Percentiles rank a stretch among this genome's conserved stretches.
These are phyloP conservation scores for Chytriomyces sp. DNA, from an alignment of 192 early-diverging fungal genomes.

Conservation along the genomic window DNA sequence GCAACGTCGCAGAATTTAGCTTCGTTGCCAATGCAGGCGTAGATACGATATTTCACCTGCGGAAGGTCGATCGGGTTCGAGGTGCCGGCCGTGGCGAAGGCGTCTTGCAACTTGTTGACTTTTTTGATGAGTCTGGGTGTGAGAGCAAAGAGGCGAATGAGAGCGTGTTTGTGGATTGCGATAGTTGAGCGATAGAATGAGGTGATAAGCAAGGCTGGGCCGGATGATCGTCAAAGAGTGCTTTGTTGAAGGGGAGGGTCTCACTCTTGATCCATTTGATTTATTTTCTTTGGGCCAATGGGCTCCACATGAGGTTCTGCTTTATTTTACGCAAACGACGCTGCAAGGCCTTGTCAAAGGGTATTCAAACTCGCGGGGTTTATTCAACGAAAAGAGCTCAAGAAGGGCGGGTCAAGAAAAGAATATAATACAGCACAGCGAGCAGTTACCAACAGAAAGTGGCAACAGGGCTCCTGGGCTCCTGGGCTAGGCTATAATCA, in stretches of 20 bases:
- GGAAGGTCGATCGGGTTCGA: constrained; percentile 64
- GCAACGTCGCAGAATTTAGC: background rate
- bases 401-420: too few species aligned
- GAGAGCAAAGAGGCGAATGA: background rate
- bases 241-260: background rate
- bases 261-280: background rate
- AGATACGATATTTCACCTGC: constrained; percentile 42
- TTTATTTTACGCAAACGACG: too few species aligned
- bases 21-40: too few species aligned
- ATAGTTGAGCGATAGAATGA: background rate
- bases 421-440: too few species aligned
- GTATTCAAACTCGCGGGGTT: too few species aligned
- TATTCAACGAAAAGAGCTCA: too few species aligned
- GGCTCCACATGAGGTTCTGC: too few species aligned
- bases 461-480: too few species aligned
- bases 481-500: too few species aligned
- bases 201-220: background rate
- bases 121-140: constrained; percentile 33
- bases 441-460: too few species aligned
- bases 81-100: constrained; percentile 54
- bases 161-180: background rate
- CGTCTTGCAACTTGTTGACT: constrained; percentile 57
- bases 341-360: too few species aligned
- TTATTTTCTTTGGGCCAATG: too few species aligned
- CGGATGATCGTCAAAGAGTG: background rate